phyloP scores from a whole-genome alignment of 176 grass and related monocot genomes.

The Phragmites australis region DNA sequence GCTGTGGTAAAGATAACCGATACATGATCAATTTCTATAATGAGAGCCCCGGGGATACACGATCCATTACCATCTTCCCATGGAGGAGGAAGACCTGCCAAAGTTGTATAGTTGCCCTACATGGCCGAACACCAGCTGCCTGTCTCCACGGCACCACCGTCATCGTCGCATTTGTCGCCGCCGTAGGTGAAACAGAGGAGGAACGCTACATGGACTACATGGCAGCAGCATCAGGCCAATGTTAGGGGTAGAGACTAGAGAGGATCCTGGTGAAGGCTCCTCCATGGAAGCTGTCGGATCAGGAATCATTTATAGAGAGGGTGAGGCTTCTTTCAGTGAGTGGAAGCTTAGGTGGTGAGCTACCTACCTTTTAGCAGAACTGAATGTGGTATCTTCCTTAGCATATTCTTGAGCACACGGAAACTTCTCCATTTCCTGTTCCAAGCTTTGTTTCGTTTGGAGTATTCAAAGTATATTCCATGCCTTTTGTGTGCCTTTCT shows the following conservation, averaged over 20 bases:
- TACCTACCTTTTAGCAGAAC: conserved; percentile 26
- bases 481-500: conserved; percentile 28
- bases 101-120: conserved; percentile 74
- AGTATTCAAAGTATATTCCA: conserved; percentile 51
- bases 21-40: conserved; percentile 25
- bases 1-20: not conserved
- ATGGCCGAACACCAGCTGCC: conserved; percentile 40
- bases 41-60: not conserved
- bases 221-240: conserved; percentile 28
- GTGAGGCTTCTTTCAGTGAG: conserved; percentile 22
- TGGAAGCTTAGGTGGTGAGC: conserved; percentile 51
- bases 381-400: conserved; percentile 45
- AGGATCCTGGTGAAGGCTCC: conserved; percentile 26
- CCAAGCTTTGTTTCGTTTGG: conserved; percentile 35
- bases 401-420: conserved; percentile 59
- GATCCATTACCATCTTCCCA: conserved; percentile 27
- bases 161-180: not conserved
- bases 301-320: conserved; percentile 45
- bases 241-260: conserved; percentile 38
- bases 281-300: conserved; percentile 37
- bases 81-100: conserved; percentile 42
- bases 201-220: conserved; percentile 11
- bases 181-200: not conserved
- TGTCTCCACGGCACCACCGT: not conserved
- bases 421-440: conserved; percentile 28